phyloP scores from a whole-genome alignment of 371 early-diverging fungal genomes.

The Smittium culicis region DNA sequence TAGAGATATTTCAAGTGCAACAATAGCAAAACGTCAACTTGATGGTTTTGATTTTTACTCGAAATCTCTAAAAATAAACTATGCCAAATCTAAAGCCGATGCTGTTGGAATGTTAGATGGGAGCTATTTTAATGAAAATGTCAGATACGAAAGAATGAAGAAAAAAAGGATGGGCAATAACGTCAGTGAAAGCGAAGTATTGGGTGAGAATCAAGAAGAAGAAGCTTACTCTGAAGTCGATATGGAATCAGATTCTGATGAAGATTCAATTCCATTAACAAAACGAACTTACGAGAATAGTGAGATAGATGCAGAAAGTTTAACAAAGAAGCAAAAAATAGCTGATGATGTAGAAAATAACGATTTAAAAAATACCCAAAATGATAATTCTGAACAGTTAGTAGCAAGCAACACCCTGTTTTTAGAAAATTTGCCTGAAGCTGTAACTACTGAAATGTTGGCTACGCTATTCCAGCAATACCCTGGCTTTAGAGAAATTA shows the following conservation, averaged over 20 bases:
- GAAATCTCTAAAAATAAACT: constrained; percentile 67
- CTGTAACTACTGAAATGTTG: constrained; percentile 45
- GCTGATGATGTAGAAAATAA: neutral
- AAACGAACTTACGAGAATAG: too few species aligned
- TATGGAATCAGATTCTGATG: constrained; percentile 1
- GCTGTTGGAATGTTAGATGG: constrained; percentile 63
- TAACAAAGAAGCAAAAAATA: neutral
- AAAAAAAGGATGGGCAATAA: constrained; percentile 24
- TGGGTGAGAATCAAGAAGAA: neutral
- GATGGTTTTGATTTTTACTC: constrained; percentile 71
- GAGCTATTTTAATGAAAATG: constrained; percentile 23
- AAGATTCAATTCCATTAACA: neutral
- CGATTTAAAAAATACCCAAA: neutral
- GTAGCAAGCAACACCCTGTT: constrained; percentile 52
- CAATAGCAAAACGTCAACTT: constrained; percentile 67
- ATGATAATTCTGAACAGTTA: neutral
- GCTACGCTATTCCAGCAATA: constrained; percentile 53
- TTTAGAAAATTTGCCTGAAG: constrained; percentile 73
- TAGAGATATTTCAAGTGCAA: constrained; percentile 56
- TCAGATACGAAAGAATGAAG: constrained; percentile 6
- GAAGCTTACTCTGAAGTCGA: neutral
- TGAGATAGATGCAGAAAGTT: neutral
- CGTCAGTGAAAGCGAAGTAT: constrained; percentile 1
- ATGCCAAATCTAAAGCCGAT: constrained; percentile 65
- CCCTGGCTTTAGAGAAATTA: constrained; percentile 79